Conservation (phyloP, 768 basidiomycete species). For the Leccinum imitatum region DNA sequence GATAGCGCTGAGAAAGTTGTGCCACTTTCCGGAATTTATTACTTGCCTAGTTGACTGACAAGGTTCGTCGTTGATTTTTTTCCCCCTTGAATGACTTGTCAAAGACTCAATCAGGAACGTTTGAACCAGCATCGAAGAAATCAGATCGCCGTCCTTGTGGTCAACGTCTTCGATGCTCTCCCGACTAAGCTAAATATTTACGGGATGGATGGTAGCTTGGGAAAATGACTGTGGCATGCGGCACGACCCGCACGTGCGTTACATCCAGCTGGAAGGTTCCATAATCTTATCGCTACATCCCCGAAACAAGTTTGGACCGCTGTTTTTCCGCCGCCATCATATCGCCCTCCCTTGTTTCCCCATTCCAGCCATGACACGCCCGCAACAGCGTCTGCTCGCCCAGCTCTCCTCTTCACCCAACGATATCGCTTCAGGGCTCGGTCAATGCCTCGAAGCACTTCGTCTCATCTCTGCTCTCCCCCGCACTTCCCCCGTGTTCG, state of each 20-base stretch:
- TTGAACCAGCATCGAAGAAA: not conserved
- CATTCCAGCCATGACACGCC: slow-evolving; percentile 20
- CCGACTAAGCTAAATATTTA: not conserved
- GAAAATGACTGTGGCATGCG: not conserved
- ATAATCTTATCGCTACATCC: not conserved
- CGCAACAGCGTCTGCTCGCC: slow-evolving; percentile 31
- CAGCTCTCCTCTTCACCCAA: slow-evolving; percentile 34
- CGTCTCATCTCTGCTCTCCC: slow-evolving; percentile 32
- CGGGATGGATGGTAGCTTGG: not conserved
- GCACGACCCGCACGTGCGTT: not conserved
- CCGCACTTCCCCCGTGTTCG: slow-evolving; percentile 28
- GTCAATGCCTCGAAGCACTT: slow-evolving; percentile 34
- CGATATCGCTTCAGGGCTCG: slow-evolving; percentile 32
- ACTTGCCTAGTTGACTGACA: not conserved
- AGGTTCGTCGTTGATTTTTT: not conserved
- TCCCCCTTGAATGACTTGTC: not conserved
- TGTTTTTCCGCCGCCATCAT: not conserved
- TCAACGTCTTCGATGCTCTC: not conserved
- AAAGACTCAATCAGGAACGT: not conserved
- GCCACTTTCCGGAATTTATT: not conserved
- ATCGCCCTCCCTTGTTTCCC: not conserved
- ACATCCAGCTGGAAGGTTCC: not conserved
- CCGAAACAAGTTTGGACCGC: not conserved
- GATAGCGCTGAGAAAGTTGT: not conserved
- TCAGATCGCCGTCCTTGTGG: not conserved